phyloP scores from a whole-genome alignment of 306 rosid species.

The Fragaria iinumae region DNA sequence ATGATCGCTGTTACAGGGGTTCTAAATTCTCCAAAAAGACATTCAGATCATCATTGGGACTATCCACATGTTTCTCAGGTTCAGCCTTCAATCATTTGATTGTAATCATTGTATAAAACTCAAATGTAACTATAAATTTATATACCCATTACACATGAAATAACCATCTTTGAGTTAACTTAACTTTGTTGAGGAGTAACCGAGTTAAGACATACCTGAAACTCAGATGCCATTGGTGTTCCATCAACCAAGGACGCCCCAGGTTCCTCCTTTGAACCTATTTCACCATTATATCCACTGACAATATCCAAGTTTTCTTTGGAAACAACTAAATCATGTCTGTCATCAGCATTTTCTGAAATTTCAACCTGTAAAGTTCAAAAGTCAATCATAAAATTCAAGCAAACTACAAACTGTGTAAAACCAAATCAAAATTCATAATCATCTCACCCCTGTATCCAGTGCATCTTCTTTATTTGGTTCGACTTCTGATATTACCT shows the following conservation, averaged over 20 bases:
- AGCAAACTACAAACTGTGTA: neutral
- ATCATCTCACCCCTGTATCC: slow-evolving; percentile 1
- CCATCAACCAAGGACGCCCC: neutral
- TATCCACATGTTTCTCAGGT: neutral
- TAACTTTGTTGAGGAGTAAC: neutral
- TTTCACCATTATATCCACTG: neutral
- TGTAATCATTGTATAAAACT: neutral
- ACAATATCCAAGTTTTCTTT: neutral
- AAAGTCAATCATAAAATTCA: neutral
- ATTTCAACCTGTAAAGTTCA: slow-evolving; percentile 17
- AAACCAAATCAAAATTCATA: neutral
- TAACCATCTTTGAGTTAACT: neutral
- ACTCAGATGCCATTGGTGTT: neutral
- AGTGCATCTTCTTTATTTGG: slow-evolving; percentile 1
- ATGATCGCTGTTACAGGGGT: neutral
- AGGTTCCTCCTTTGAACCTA: slow-evolving; percentile 1
- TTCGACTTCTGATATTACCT: neutral
- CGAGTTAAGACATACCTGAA: slow-evolving; percentile 8
- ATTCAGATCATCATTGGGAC: neutral
- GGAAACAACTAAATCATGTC: neutral
- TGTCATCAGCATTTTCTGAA: slow-evolving; percentile 9
- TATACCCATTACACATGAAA: neutral
- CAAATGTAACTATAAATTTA: neutral
- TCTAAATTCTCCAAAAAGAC: neutral
- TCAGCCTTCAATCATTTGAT: slow-evolving; percentile 4